Evolutionary conservation across 2,329 filamentous ascomycete species (phyloP).

Genomic region (Epichloe uncinata): DNA sequence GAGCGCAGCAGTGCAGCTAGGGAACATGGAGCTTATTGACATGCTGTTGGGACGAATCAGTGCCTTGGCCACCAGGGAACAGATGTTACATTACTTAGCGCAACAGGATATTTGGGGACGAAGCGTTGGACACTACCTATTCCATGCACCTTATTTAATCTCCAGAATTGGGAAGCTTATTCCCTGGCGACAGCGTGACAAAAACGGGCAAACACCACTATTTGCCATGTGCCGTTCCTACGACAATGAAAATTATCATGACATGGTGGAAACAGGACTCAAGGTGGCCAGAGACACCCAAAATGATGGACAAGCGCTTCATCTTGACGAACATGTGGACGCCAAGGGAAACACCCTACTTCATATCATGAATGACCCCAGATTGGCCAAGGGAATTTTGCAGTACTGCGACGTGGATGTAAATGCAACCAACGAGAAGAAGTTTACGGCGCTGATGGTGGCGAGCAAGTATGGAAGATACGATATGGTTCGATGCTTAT

Average conservation of each 20-base stretch:
- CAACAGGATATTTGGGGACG: constrained; percentile 74
- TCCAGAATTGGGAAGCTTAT: constrained; percentile 60
- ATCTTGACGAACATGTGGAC: constrained; percentile 87
- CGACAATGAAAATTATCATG: constrained; percentile 73
- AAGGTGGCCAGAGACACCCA: constrained; percentile 62
- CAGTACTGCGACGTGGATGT: constrained; percentile 85
- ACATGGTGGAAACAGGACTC: constrained; percentile 77
- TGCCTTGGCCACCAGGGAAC: constrained; percentile 37
- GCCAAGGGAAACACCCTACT: constrained; percentile 84
- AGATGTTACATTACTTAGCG: constrained; percentile 55
- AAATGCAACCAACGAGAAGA: constrained; percentile 89
- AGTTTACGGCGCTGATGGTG: constrained; percentile 92
- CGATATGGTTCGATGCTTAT: constrained; percentile 81
- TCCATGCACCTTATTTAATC: constrained; percentile 77
- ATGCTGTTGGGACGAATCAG: constrained; percentile 61
- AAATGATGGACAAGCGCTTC: constrained; percentile 64
- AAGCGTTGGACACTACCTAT: constrained; percentile 90
- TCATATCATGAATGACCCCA: constrained; percentile 85
- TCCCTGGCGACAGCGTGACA: constrained; percentile 83
- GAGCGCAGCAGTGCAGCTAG: constrained; percentile 80
- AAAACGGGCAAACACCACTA: constrained; percentile 93
- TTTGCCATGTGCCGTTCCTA: constrained; percentile 94
- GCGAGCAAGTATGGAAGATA: constrained; percentile 95
- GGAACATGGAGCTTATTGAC: constrained; percentile 60
- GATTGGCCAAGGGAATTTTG: constrained; percentile 62